Base-by-base conservation (phyloP, 305 asterid species). In the Rubia occidens region DNA sequence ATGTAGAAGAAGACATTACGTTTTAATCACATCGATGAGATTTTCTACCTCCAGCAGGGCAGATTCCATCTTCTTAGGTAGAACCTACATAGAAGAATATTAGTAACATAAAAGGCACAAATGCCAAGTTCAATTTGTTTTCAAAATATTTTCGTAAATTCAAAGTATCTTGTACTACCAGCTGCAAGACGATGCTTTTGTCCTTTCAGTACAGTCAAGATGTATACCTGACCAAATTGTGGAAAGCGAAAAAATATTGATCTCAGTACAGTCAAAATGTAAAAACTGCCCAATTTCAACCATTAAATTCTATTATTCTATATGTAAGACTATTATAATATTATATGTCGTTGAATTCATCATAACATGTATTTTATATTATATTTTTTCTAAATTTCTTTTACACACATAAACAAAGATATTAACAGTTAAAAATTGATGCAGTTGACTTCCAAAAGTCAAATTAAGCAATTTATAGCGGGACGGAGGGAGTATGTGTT, bases 151-250 rank as follows among this genome's bases (percentile, higher is more conserved):
- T 26, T 26, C 29, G 80, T 44, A 68, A 74, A 68, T 55, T 40
- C 67, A 42, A 67, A 51, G 42, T 45, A 49, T 55, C 65, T 24
- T 35, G 62, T 66, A 75, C 43, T 89, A 94, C 99, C 99, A 69
- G 97, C 99, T 78, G 99, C 96, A 76, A 91, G 83, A 29, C 97
- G 97, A 79, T 89, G 86, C 87, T 94, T 94, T 84, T 91, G 95
- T 81, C 95, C 86, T 83, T 83, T 94, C 77, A 90, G 79, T 72
- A 94, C 96, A 14, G 95, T 85, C 97, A 91, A 87, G 74, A 94
- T 72, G 81, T 87, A 94, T 40, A 90, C 99, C 98, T 94, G 88
- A 72, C 71, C 74, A 85, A 80, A 72, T 60, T 61, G 73, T 71
- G 70, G 72, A 68, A 72, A 62, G 58, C 21, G 10, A 47, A 14